Evolutionary conservation across 768 basidiomycete genomes (phyloP).

Genomic region (Stropharia rugosoannulata): DNA sequence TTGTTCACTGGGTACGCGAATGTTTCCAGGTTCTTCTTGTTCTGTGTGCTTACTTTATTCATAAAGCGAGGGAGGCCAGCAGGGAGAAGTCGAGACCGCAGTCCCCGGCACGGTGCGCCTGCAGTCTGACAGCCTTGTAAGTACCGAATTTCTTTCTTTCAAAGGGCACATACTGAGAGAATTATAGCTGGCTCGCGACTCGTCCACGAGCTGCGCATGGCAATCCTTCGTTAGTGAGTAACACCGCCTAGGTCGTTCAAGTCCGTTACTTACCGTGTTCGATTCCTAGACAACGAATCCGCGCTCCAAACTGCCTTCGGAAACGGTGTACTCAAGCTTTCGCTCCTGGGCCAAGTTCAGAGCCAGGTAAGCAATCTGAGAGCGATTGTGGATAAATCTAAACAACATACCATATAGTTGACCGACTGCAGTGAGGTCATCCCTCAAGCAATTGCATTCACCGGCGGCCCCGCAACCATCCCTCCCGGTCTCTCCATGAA

Average conservation of each 20-base stretch:
- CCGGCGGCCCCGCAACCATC: constrained; percentile 24
- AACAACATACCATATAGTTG: constrained; percentile 13
- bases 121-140: constrained; percentile 38
- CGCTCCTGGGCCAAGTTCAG: constrained; percentile 38
- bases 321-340: constrained; percentile 43
- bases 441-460: constrained; percentile 29
- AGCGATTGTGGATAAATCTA: neutral
- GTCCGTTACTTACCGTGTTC: neutral
- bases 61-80: constrained; percentile 31
- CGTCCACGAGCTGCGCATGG: constrained; percentile 47
- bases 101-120: constrained; percentile 42
- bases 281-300: constrained; percentile 26
- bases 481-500: constrained; percentile 27
- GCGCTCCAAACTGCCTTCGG: constrained; percentile 34
- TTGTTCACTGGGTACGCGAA: constrained; percentile 36
- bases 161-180: neutral
- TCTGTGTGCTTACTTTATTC: neutral
- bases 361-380: constrained; percentile 8
- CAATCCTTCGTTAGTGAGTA: constrained; percentile 39
- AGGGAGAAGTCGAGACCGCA: constrained; percentile 38
- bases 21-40: neutral
- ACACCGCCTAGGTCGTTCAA: neutral
- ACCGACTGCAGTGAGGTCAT: constrained; percentile 48
- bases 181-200: constrained; percentile 31
- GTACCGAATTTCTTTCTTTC: neutral